A percentile compares a stretch with the other conserved stretches of the same genome.
Conservation (phyloP, 1,284 basidiomycete species). For the Pterulicium gracile region DNA sequence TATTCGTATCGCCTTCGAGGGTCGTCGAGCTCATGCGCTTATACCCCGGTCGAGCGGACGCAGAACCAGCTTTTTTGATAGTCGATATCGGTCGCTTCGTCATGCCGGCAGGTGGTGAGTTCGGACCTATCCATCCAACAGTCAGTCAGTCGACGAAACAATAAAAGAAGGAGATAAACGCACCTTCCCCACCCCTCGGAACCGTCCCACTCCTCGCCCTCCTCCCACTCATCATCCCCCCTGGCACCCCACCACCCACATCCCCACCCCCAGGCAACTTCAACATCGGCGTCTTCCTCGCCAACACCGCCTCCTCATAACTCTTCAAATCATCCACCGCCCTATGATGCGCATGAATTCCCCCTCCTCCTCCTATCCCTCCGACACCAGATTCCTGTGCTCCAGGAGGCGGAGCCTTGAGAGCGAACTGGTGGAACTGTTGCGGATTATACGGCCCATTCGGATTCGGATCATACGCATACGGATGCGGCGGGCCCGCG, state of each 20-base stretch:
- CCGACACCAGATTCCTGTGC: constrained; percentile 7
- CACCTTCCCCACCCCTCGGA: not conserved
- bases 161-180: not conserved
- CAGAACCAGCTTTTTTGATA: constrained; percentile 24
- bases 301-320: constrained; percentile 67
- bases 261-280: not conserved
- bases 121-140: constrained; percentile 13
- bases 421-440: not conserved
- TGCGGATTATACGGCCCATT: too few species aligned
- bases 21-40: not conserved
- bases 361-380: constrained; percentile 2
- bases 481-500: too few species aligned
- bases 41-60: constrained; percentile 8
- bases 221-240: not conserved
- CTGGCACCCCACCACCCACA: not conserved
- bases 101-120: too few species aligned
- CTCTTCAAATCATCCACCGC: constrained; percentile 49
- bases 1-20: not conserved
- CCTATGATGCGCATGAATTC: constrained; percentile 15
- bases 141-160: not conserved
- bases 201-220: not conserved
- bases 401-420: too few species aligned
- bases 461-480: not conserved
- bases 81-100: too few species aligned
- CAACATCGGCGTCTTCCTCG: constrained; percentile 45